Conservation (phyloP, 1,284 basidiomycete species). For the Flammula alnicola region DNA sequence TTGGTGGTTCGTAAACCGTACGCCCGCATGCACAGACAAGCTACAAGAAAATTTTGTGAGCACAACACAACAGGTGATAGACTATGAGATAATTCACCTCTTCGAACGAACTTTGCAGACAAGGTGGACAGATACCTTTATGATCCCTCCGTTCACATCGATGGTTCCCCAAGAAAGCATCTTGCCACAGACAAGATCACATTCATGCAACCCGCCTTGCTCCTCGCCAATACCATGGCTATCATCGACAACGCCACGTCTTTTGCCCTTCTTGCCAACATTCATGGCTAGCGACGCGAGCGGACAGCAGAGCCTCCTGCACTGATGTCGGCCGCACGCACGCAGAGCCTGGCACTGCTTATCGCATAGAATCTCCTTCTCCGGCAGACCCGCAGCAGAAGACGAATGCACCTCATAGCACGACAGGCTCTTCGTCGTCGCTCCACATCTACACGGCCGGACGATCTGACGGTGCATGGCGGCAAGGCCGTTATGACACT, state of each 20-base stretch:
- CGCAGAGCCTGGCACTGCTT: slow-evolving; percentile 75
- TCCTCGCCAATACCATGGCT: slow-evolving; percentile 49
- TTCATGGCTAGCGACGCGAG: slow-evolving; percentile 65
- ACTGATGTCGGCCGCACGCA: slow-evolving; percentile 83
- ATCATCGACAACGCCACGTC: slow-evolving; percentile 42
- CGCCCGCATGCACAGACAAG: slow-evolving; percentile 80
- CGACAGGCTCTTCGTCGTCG: slow-evolving; percentile 54
- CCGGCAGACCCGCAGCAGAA: slow-evolving; percentile 30
- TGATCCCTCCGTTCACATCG: slow-evolving; percentile 81
- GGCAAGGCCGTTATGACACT: slow-evolving; percentile 75
- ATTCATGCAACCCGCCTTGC: slow-evolving; percentile 74
- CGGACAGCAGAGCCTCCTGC: slow-evolving; percentile 84
- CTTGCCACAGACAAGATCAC: slow-evolving; percentile 80
- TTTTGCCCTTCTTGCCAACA: slow-evolving; percentile 67
- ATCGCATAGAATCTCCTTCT: slow-evolving; percentile 76
- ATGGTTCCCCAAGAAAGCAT: slow-evolving; percentile 77
- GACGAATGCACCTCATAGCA: slow-evolving; percentile 47
- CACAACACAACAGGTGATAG: slow-evolving; percentile 1
- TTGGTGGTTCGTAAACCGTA: slow-evolving; percentile 54
- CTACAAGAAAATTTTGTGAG: slow-evolving; percentile 37
- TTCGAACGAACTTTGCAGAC: slow-evolving; percentile 86
- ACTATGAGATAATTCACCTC: slow-evolving; percentile 58
- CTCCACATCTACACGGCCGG: slow-evolving; percentile 82
- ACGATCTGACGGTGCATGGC: slow-evolving; percentile 72
- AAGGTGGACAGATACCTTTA: slow-evolving; percentile 78